Conservation (phyloP, 306 rosid genomes). For the Sphenostylis stenocarpa region DNA sequence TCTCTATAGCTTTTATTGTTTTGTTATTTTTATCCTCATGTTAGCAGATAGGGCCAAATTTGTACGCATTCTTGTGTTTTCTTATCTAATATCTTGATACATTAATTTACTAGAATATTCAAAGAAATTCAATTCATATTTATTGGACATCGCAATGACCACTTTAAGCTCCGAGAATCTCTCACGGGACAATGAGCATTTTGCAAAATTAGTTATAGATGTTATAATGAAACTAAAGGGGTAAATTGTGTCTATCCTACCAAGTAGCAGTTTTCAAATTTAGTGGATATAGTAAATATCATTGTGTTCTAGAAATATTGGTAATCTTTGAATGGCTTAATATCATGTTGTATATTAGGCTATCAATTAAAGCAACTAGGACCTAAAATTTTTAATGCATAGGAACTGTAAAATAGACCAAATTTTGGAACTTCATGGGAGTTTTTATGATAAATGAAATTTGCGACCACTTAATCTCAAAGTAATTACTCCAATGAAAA, state of each 20-base stretch:
- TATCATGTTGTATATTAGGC: no score
- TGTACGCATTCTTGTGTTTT: not conserved
- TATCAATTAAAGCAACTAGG: no score
- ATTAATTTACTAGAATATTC: conserved; percentile 32
- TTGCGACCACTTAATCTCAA: no score
- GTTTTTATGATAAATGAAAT: no score
- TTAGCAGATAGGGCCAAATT: not conserved
- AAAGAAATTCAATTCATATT: conserved; percentile 80
- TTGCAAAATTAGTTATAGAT: conserved; percentile 84
- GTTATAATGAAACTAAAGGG: conserved; percentile 94
- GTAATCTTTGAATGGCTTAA: no score
- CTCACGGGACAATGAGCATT: conserved; percentile 89
- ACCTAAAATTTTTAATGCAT: no score
- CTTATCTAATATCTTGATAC: conserved; percentile 28
- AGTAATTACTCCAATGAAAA: no score
- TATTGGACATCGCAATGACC: conserved; percentile 93
- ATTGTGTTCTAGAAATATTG: no score
- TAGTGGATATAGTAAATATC: not conserved
- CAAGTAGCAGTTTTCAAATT: not conserved
- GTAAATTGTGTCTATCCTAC: conserved; percentile 5
- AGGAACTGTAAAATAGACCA: no score
- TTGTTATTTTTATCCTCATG: no score
- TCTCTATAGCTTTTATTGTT: no score
- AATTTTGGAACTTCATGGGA: no score
- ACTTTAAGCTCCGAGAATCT: conserved; percentile 94